These are phyloP conservation scores for Colletotrichum karsti DNA, from an alignment of 2,329 filamentous ascomycete genomes.

Conservation along the genomic window DNA sequence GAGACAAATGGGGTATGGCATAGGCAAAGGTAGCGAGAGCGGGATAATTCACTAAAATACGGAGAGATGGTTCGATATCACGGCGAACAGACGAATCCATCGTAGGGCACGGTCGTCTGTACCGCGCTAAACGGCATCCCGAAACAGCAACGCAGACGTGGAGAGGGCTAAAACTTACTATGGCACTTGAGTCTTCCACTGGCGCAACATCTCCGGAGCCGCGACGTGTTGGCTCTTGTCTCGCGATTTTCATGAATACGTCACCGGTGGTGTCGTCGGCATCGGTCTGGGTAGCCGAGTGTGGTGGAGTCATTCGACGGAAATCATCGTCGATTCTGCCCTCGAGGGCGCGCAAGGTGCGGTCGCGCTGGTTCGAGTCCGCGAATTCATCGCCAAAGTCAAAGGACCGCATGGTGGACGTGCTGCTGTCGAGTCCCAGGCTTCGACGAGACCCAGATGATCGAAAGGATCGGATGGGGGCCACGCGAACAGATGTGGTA, in stretches of 20 bases:
- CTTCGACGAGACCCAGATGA: slow-evolving; percentile 67
- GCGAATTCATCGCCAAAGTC: slow-evolving; percentile 52
- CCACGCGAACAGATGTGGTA: slow-evolving; percentile 50
- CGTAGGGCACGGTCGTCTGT: slow-evolving; percentile 24
- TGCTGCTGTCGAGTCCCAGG: slow-evolving; percentile 60
- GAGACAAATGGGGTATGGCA: slow-evolving; percentile 9
- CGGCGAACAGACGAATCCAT: slow-evolving; percentile 13
- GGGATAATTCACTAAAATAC: slow-evolving; percentile 21
- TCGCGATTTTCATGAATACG: slow-evolving; percentile 66
- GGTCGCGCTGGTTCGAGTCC: slow-evolving; percentile 56
- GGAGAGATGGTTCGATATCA: slow-evolving; percentile 2
- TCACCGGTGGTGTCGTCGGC: slow-evolving; percentile 63
- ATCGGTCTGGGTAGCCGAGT: slow-evolving; percentile 46
- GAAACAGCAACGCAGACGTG: slow-evolving; percentile 24
- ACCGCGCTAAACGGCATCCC: slow-evolving; percentile 17
- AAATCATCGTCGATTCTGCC: slow-evolving; percentile 49
- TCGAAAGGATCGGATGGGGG: slow-evolving; percentile 64
- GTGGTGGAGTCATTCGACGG: slow-evolving; percentile 49
- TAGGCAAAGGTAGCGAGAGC: neutral
- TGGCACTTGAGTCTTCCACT: slow-evolving; percentile 47
- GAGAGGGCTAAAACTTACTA: slow-evolving; percentile 51
- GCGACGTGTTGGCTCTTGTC: slow-evolving; percentile 57
- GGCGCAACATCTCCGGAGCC: slow-evolving; percentile 42
- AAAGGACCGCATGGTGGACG: slow-evolving; percentile 50
- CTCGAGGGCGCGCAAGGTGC: slow-evolving; percentile 60